Percentiles rank a stretch among this genome's conserved stretches.
phyloP scores from a whole-genome alignment of 495 filamentous ascomycete genomes.

The Entonaema liquescens region DNA sequence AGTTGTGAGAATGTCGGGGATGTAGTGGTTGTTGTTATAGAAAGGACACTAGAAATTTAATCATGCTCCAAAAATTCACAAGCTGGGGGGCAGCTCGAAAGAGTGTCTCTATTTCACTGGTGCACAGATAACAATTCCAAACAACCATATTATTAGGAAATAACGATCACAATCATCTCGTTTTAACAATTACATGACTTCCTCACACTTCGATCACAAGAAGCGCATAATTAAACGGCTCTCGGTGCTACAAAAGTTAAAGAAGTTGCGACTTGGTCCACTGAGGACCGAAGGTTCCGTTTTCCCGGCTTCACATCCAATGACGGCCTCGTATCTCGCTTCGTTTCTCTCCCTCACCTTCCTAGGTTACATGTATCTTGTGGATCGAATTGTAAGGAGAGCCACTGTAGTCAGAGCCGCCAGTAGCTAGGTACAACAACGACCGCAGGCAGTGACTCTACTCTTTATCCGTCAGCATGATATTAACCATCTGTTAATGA shows the following conservation, averaged over 20 bases:
- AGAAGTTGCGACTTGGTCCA: not conserved
- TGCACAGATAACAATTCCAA: not conserved
- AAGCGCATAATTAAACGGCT: not conserved
- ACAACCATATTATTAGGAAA: not conserved
- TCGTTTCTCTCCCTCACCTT: not conserved
- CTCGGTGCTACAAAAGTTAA: not conserved
- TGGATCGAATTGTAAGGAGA: not conserved
- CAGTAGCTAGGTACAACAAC: not conserved
- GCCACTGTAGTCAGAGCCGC: not conserved
- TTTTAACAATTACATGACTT: not conserved
- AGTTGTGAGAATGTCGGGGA: not conserved
- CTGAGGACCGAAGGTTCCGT: not conserved
- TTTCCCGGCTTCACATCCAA: no score
- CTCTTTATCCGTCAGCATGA: not conserved
- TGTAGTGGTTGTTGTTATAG: not conserved
- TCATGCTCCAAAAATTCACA: not conserved
- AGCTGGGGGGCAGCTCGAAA: not conserved
- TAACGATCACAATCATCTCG: not conserved
- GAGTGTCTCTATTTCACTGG: not conserved
- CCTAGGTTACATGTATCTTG: not conserved
- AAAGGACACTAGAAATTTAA: not conserved
- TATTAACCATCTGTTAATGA: not conserved
- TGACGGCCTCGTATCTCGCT: not conserved
- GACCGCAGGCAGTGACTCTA: not conserved
- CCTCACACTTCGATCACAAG: not conserved